Evolutionary conservation across 1,284 basidiomycete genomes (phyloP), one percentile per base, ranked within the genome.

Genomic region (Ceratobasidium sp.): DNA sequence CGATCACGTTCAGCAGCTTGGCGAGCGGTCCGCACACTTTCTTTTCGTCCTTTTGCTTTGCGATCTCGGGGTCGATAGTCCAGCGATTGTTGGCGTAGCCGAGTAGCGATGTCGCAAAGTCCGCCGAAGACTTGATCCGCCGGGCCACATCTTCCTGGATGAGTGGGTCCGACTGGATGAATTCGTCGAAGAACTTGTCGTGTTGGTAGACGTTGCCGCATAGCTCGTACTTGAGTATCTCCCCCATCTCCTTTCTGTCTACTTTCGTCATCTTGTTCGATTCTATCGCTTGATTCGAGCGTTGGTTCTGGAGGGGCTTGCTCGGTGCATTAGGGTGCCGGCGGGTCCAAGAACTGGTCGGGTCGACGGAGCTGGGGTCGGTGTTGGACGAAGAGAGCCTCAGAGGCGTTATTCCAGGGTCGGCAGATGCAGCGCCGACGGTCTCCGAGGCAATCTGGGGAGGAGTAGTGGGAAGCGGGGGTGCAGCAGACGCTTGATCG

Each of bases 151-250:
- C 14, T 1, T 27, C 48, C 30, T 67, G 65, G n/a, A 67, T 35
- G n/a, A 7, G 20, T 30, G 65, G 3, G 33, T 74, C 46, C 12
- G 33, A 10, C n/a, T 60, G 20, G 59, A 74, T 23, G 48, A 74
- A 62, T 59, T 74, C 70, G 7, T 59, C 18, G 70, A 33, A 62
- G 27, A 74, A 62, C 6, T 38, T 33, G 7, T 59, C 18, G 46
- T 74, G 59, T 30, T 46, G 10, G 27, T 30, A 74, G n/a, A 74
- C 70, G 2, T 59, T 16, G 12, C 59, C 57, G 70, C 33, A n/a
- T 7, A 74, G 55, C n/a, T 74, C 70, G 44, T 30, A 16, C n/a
- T 48, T 59, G 0, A 74, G n/a, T n/a, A 62, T 35, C 3, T 48
- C 44, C n/a, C 48, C 70, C 70, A 74, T 74, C 14, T 59, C 69